Evolutionary conservation across 75 land plant genomes (phyloP).

Genomic region (Azolla pinnata): DNA sequence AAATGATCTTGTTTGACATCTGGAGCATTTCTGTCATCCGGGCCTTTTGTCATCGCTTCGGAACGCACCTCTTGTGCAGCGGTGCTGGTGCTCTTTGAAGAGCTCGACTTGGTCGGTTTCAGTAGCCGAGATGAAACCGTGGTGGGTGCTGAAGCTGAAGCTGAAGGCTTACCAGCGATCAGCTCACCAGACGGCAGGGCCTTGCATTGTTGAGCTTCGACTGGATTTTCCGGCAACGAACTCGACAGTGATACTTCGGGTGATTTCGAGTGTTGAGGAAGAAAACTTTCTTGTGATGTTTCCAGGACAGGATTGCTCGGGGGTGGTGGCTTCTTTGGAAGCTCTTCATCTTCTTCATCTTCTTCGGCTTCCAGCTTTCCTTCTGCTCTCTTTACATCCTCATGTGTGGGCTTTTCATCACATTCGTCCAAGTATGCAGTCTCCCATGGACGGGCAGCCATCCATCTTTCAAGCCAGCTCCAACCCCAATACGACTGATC

Average conservation of each 20-base stretch:
- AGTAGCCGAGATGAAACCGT: background rate
- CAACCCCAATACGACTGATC: constrained; percentile 79
- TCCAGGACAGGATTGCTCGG: too few species aligned
- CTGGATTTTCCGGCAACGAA: background rate
- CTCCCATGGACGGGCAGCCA: constrained; percentile 90
- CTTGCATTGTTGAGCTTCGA: background rate
- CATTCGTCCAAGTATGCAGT: constrained; percentile 11
- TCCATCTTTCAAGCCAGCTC: constrained; percentile 92
- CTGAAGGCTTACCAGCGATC: too few species aligned
- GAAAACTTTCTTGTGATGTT: too few species aligned
- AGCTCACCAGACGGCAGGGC: background rate
- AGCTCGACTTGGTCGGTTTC: background rate
- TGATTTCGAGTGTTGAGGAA: too few species aligned
- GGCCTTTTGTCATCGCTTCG: background rate
- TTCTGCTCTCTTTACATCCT: background rate
- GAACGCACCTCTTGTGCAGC: background rate
- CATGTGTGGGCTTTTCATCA: constrained; percentile 8
- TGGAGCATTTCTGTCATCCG: background rate
- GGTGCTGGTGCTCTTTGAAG: background rate
- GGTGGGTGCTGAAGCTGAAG: too few species aligned
- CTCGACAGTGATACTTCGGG: background rate
- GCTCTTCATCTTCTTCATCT: background rate
- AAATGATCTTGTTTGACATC: background rate
- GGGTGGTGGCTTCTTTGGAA: background rate
- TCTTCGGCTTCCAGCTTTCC: background rate